Percentiles rank a stretch among this genome's conserved stretches.
These are phyloP conservation scores for Hyaloperonospora brassicae DNA, from an alignment of 352 stramenopile species.

Conservation along the genomic window DNA sequence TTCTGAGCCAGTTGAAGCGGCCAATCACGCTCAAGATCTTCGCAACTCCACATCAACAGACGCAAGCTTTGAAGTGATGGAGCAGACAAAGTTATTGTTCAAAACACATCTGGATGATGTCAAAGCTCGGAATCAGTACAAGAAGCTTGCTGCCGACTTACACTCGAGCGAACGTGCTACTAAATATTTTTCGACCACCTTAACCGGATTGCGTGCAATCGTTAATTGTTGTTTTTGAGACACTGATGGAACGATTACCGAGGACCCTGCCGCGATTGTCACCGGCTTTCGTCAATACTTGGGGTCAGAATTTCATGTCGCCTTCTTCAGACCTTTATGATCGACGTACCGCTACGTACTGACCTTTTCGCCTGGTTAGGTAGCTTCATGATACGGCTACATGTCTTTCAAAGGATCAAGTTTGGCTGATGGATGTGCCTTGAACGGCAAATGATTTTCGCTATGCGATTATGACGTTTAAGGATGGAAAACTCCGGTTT, in stretches of 20 bases:
- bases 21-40: conserved; percentile 9
- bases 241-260: background rate
- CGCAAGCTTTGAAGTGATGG: background rate
- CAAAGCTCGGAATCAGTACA: conserved; percentile 7
- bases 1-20: background rate
- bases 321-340: background rate
- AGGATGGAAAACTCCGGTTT: conserved; percentile 7
- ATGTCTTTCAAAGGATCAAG: background rate
- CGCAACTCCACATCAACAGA: conserved; percentile 3
- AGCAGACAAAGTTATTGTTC: conserved; percentile 1
- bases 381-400: background rate
- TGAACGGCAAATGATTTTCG: conserved; percentile 14
- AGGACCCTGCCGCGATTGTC: conserved; percentile 6
- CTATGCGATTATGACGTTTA: conserved; percentile 14
- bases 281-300: conserved; percentile 1
- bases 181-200: conserved; percentile 8
- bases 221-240: background rate
- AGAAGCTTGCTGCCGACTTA: conserved; percentile 14
- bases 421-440: conserved; percentile 5
- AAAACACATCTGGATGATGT: background rate
- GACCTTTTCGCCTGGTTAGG: background rate
- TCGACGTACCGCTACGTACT: background rate
- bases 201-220: conserved; percentile 10
- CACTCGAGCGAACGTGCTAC: conserved; percentile 8
- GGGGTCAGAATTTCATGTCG: background rate